These are phyloP conservation scores for Porcisia hertigi DNA, from an alignment of 208 protist genomes.

Conservation along the genomic window DNA sequence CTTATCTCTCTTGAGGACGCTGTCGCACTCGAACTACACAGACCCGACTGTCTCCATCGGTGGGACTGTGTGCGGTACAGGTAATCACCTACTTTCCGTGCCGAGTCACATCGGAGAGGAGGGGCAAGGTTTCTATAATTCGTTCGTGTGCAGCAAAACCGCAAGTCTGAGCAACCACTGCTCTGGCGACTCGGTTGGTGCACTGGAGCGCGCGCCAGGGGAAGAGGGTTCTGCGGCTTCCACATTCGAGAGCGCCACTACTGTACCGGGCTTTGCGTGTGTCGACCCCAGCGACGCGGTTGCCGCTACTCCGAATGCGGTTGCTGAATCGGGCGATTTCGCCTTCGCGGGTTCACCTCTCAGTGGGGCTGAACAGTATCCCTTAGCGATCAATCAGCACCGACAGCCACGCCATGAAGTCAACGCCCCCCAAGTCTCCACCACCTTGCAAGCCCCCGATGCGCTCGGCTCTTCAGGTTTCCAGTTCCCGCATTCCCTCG, in stretches of 20 bases:
- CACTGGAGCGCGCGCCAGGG: neutral
- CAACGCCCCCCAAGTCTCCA: neutral
- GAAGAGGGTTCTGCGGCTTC: neutral
- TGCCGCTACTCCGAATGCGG: neutral
- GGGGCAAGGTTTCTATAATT: neutral
- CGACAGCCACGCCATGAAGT: neutral
- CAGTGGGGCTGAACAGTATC: too few species aligned
- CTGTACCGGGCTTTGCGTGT: neutral
- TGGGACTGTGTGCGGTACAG: neutral
- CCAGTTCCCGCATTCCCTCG: neutral
- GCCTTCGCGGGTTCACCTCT: neutral
- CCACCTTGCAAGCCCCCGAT: neutral
- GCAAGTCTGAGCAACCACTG: too few species aligned
- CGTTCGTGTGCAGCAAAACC: neutral
- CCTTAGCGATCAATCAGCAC: neutral
- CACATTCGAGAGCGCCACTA: neutral
- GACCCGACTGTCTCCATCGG: neutral
- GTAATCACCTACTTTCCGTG: neutral
- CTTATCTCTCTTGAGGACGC: neutral
- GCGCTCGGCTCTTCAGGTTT: neutral
- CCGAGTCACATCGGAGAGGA: neutral
- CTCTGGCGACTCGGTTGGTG: neutral
- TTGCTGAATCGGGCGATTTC: neutral
- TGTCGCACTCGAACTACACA: slow-evolving; percentile 1
- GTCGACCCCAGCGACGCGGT: neutral